Base-by-base conservation (phyloP, 768 basidiomycete species). In the Tulasnella sp. region DNA sequence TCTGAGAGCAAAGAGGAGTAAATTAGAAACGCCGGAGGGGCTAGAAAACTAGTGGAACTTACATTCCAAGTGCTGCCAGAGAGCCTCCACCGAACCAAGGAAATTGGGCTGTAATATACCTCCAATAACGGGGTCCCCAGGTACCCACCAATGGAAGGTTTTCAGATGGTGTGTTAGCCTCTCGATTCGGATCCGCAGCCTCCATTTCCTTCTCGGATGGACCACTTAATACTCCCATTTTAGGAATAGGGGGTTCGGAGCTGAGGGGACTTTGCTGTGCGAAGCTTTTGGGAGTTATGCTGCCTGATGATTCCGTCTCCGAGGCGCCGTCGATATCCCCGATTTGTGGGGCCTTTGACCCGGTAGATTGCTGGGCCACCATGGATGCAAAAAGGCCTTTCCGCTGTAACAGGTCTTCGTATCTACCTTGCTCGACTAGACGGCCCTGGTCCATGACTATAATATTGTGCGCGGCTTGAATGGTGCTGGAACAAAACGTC, bases 391-490 rank as follows among this genome's bases (percentile, higher is more conserved):
- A 82, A 1, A 74, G 77, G 1, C 52, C 77, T 27, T 78, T 48
- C 5, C 77, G 80, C 18, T 79, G 78, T 27, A 83, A 52, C 3
- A 85, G 81, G 74, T 82, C 80, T 44, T 84, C 82, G 77, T 84
- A 84, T 0, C 81, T 83, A 5, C 85, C 85, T 31, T 81, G 77
- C 71, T 83, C 81, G 16, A 82, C 76, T 1, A 82, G 56, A 18
- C 74, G 79, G 16, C 85, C 85, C 4, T 74, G 27, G 3, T 77
- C 58, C 82, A 84, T 83, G 52, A 84, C 84, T 24, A 82, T 58
- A 48, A 84, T 84, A 14, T 81, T 82, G 78, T 84, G 76, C 36
- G 82, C 83, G 36, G 79, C 36, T 14, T 78, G 74, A 24, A 82
- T 79, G 8, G 81, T 82, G 52, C 75, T 76, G 19, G 5, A 31